Conservation (phyloP, 345 rosid genomes). For the Mercurialis annua region DNA sequence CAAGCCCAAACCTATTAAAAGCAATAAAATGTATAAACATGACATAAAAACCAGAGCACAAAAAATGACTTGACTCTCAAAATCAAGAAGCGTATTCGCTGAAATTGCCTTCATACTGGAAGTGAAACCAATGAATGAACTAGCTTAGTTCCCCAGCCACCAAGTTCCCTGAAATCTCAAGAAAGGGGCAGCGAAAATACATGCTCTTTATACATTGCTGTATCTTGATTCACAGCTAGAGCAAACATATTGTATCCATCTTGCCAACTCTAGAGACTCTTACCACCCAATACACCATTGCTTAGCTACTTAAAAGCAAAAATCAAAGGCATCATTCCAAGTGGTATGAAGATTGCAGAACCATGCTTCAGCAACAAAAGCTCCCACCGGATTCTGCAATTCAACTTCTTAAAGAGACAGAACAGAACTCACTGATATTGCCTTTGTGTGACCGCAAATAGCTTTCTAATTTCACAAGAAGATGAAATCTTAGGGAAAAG, state of each 20-base stretch:
- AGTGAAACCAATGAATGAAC: background rate
- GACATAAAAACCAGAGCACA: background rate
- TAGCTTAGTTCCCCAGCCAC: background rate
- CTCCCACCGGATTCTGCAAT: background rate
- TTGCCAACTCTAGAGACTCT: background rate
- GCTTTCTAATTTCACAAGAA: background rate
- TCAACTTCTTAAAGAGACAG: background rate
- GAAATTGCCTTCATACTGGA: background rate
- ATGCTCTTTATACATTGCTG: background rate
- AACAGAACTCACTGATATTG: background rate
- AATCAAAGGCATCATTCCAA: background rate
- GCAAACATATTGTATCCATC: slow-evolving; percentile 1
- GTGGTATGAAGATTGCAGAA: background rate
- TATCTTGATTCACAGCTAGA: background rate
- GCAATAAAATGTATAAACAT: background rate
- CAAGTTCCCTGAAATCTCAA: background rate
- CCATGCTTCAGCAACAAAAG: background rate
- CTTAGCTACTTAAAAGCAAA: background rate
- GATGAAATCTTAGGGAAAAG: background rate
- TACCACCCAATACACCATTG: background rate
- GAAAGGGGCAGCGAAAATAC: background rate
- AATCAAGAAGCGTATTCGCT: background rate
- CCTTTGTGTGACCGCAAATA: background rate
- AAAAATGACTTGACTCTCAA: background rate
- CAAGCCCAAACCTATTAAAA: background rate